Percentiles rank a stretch among this genome's conserved stretches.
Conservation (phyloP, 164 flowering plant genomes). For the Paratinospora sagittata region DNA sequence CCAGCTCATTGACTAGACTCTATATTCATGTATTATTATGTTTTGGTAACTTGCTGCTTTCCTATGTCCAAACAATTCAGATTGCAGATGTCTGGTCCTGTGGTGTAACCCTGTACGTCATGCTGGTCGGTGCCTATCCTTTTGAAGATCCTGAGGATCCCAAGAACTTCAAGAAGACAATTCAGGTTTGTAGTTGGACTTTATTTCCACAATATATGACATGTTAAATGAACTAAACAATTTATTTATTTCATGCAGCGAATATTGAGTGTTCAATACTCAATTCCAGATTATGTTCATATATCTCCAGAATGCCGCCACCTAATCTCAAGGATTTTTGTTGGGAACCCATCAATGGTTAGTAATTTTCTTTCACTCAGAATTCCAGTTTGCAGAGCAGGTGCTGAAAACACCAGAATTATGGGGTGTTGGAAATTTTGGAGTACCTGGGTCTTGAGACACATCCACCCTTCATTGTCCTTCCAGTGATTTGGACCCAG, state of each 20-base stretch:
- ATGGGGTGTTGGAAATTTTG: background rate
- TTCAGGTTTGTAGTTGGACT: conserved; percentile 38
- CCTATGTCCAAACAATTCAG: background rate
- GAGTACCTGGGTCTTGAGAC: background rate
- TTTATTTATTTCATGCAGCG: conserved; percentile 44
- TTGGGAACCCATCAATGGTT: conserved; percentile 69
- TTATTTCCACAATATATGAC: background rate
- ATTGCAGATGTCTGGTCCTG: conserved; percentile 17
- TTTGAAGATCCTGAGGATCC: conserved; percentile 16
- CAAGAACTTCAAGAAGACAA: conserved; percentile 63
- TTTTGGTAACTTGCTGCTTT: background rate
- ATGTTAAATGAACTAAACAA: background rate
- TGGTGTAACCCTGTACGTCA: conserved; percentile 14
- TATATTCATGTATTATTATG: background rate
- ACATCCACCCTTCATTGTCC: background rate
- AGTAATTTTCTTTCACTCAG: conserved; percentile 12
- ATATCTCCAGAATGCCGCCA: conserved; percentile 72
- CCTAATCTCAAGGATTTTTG: conserved; percentile 76
- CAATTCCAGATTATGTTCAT: conserved; percentile 78
- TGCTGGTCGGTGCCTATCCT: conserved; percentile 13
- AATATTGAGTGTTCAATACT: conserved; percentile 65
- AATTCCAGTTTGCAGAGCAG: too few relatives aligned
- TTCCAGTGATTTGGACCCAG: background rate
- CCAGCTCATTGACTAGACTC: background rate
- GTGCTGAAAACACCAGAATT: background rate